These are phyloP conservation scores for Astragalus membranaceus DNA, from an alignment of 306 rosid species.

Conservation along the genomic window DNA sequence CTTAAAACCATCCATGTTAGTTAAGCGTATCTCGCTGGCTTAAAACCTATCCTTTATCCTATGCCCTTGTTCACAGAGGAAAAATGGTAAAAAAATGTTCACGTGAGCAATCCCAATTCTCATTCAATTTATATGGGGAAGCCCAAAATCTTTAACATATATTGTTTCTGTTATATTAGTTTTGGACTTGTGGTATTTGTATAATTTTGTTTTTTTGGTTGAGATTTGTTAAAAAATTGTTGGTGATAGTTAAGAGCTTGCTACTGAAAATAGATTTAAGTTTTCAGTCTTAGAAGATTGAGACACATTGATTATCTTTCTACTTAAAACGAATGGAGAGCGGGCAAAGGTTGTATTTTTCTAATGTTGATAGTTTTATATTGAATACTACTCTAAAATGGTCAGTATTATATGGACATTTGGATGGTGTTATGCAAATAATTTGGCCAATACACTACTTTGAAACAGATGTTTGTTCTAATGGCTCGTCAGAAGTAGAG, in stretches of 20 bases:
- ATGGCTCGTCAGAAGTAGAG: slow-evolving; percentile 7
- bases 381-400: background rate
- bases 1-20: background rate
- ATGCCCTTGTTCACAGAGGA: background rate
- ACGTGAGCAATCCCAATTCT: background rate
- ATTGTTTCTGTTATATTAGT: background rate
- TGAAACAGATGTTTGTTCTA: background rate
- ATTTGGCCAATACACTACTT: background rate
- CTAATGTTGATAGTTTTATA: background rate
- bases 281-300: slow-evolving; percentile 3
- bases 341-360: background rate
- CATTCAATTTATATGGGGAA: background rate
- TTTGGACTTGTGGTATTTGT: background rate
- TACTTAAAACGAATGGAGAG: slow-evolving; percentile 2
- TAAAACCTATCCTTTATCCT: background rate
- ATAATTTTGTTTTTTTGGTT: background rate
- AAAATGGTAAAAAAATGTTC: background rate
- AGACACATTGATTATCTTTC: background rate
- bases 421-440: background rate
- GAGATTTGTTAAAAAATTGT: background rate
- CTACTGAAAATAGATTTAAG: background rate
- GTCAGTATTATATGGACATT: background rate
- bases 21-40: background rate
- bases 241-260: background rate
- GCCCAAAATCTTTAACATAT: background rate